A percentile compares a stretch with the other conserved stretches of the same genome.
phyloP scores from a whole-genome alignment of 495 filamentous ascomycete species.

The Trichoderma asperelloides region DNA sequence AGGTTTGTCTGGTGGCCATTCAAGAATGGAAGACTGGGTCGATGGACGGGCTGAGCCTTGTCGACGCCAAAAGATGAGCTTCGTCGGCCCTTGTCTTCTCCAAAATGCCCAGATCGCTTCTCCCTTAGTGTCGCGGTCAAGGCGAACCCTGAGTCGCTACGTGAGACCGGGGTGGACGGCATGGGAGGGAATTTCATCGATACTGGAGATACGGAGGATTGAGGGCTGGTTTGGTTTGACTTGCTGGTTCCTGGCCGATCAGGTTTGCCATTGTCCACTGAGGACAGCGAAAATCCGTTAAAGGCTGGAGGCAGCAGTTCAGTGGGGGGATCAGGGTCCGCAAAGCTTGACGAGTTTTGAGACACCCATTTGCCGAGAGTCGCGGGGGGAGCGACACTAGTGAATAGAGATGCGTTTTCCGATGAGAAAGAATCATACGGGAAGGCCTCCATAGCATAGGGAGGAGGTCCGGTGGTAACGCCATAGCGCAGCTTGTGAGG shows the following conservation, averaged over 20 bases:
- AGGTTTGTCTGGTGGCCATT: constrained; percentile 68
- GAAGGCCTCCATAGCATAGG: constrained; percentile 86
- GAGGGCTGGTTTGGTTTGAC: constrained; percentile 67
- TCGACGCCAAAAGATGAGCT: constrained; percentile 88
- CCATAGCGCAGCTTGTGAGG: constrained; percentile 84
- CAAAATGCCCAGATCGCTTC: constrained; percentile 88
- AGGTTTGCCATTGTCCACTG: constrained; percentile 49
- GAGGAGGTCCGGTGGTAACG: constrained; percentile 78
- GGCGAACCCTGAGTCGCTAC: constrained; percentile 83
- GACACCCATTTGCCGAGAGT: constrained; percentile 75
- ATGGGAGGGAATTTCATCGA: constrained; percentile 70
- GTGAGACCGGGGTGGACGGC: constrained; percentile 66
- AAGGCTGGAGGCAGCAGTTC: constrained; percentile 49
- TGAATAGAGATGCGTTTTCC: constrained; percentile 74
- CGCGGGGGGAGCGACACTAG: constrained; percentile 55
- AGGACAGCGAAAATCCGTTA: constrained; percentile 82
- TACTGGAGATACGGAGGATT: constrained; percentile 76
- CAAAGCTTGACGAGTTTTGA: constrained; percentile 82
- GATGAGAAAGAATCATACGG: constrained; percentile 82
- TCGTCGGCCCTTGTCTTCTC: constrained; percentile 66
- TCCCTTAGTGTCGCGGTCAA: constrained; percentile 77
- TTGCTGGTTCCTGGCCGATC: constrained; percentile 79
- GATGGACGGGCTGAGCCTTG: constrained; percentile 45
- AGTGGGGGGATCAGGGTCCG: constrained; percentile 49
- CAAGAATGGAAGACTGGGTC: constrained; percentile 78